Percentiles rank a stretch among this genome's conserved stretches.
Conservation (phyloP, 768 basidiomycete species). For the Kondoa malvinella region DNA sequence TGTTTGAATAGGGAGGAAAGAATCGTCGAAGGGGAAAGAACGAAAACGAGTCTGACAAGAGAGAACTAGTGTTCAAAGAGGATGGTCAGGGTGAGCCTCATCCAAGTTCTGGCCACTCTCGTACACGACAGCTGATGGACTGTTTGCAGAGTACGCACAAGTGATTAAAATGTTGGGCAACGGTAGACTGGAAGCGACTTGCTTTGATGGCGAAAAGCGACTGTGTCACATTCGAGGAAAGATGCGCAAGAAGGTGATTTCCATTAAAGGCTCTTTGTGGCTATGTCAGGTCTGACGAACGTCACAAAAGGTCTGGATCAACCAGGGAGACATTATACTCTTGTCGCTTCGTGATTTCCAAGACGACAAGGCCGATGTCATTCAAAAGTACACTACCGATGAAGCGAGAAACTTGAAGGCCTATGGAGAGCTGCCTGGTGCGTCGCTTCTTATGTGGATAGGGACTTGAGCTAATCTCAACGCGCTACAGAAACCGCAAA, state of each 20-base stretch:
- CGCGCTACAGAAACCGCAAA: constrained; percentile 41
- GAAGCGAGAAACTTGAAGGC: constrained; percentile 68
- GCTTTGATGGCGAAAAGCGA: constrained; percentile 96
- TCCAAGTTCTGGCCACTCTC: neutral
- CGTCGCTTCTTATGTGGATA: constrained; percentile 40
- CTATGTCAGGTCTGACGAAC: neutral
- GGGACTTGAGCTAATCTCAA: constrained; percentile 59
- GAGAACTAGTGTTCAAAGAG: constrained; percentile 94
- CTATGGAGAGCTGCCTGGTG: constrained; percentile 74
- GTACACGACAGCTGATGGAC: neutral
- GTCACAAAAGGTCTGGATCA: constrained; percentile 84
- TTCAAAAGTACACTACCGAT: constrained; percentile 95
- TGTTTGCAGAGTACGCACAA: constrained; percentile 70
- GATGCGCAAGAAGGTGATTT: constrained; percentile 90
- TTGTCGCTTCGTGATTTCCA: constrained; percentile 95
- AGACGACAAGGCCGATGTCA: constrained; percentile 97
- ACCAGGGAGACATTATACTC: constrained; percentile 89
- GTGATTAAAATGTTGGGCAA: constrained; percentile 98
- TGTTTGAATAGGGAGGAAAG: constrained; percentile 69
- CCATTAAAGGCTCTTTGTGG: neutral
- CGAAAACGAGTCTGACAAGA: constrained; percentile 97
- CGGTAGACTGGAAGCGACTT: constrained; percentile 83
- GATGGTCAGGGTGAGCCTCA: constrained; percentile 58
- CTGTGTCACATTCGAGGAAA: constrained; percentile 96
- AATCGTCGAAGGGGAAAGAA: constrained; percentile 99